phyloP scores from a whole-genome alignment of 495 filamentous ascomycete genomes.

The Xylaria sp. region DNA sequence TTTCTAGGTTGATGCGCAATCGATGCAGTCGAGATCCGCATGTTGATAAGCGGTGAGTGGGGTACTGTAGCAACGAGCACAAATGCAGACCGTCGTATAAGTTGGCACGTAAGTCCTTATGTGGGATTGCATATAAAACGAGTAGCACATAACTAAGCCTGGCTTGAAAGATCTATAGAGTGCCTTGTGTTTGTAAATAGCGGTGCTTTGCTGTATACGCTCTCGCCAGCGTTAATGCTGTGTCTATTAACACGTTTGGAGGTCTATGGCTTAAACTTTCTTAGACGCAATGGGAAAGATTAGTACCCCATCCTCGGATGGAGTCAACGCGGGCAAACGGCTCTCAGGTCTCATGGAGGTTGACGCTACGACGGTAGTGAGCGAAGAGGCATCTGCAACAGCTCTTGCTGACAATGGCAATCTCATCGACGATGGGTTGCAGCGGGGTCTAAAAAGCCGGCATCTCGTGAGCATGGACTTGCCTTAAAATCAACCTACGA shows the following conservation, averaged over 20 bases:
- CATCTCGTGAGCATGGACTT: slow-evolving; percentile 33
- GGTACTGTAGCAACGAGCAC: not conserved
- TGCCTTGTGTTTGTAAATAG: not conserved
- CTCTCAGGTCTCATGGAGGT: slow-evolving; percentile 8
- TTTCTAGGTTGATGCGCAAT: slow-evolving; percentile 5
- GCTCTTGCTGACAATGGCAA: slow-evolving; percentile 38
- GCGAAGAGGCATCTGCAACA: slow-evolving; percentile 6
- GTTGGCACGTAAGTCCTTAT: not conserved
- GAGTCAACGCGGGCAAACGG: slow-evolving; percentile 19
- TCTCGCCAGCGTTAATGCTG: not conserved
- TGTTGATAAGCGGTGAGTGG: slow-evolving; percentile 20
- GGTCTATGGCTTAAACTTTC: not conserved
- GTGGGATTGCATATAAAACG: not conserved
- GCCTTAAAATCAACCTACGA: not conserved
- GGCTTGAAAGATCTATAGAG: not conserved
- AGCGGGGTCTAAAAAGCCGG: slow-evolving; percentile 40
- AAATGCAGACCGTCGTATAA: not conserved
- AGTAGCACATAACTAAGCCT: not conserved
- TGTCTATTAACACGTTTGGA: not conserved
- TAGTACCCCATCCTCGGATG: slow-evolving; percentile 1
- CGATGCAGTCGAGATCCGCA: slow-evolving; percentile 20
- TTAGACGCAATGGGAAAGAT: slow-evolving; percentile 3
- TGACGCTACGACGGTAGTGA: slow-evolving; percentile 9
- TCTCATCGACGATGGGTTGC: slow-evolving; percentile 39
- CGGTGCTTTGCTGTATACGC: not conserved